Evolutionary conservation across 257 asterid species (phyloP).

Genomic region (Prunella vulgaris): DNA sequence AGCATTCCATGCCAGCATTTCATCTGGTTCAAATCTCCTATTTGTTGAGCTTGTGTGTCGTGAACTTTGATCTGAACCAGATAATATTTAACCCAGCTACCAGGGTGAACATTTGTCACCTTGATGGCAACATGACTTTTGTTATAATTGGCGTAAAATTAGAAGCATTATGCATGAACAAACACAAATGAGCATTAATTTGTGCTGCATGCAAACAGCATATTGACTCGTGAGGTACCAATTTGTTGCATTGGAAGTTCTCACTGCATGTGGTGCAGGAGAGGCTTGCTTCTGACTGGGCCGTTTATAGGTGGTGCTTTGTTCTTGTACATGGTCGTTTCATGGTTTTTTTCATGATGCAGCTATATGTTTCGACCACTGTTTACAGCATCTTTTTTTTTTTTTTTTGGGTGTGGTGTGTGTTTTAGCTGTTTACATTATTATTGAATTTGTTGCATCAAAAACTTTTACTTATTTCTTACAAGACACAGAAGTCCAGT

Average conservation of each 20-base stretch:
- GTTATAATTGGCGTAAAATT: not conserved
- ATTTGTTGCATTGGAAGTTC: too few relatives aligned
- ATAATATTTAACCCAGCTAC: not conserved
- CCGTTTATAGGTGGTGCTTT: too few relatives aligned
- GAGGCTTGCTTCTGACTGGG: too few relatives aligned
- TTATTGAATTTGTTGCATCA: not conserved
- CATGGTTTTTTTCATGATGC: too few relatives aligned
- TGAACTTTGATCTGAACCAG: not conserved
- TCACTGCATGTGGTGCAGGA: too few relatives aligned
- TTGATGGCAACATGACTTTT: conserved; percentile 3
- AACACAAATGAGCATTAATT: too few relatives aligned
- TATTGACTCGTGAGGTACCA: too few relatives aligned
- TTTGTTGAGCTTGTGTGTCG: not conserved
- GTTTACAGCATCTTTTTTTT: too few relatives aligned
- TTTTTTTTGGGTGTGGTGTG: not conserved
- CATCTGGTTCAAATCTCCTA: not conserved
- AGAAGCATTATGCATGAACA: conserved; percentile 1
- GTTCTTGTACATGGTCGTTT: too few relatives aligned
- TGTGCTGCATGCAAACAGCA: too few relatives aligned
- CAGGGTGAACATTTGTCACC: conserved; percentile 12
- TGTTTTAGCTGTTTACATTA: not conserved
- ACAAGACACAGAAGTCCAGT: not conserved
- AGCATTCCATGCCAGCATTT: not conserved
- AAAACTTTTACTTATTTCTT: not conserved
- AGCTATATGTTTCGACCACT: too few relatives aligned